Base-by-base conservation (phyloP, 1,284 basidiomycete species). In the Rhizoctonia solani region DNA sequence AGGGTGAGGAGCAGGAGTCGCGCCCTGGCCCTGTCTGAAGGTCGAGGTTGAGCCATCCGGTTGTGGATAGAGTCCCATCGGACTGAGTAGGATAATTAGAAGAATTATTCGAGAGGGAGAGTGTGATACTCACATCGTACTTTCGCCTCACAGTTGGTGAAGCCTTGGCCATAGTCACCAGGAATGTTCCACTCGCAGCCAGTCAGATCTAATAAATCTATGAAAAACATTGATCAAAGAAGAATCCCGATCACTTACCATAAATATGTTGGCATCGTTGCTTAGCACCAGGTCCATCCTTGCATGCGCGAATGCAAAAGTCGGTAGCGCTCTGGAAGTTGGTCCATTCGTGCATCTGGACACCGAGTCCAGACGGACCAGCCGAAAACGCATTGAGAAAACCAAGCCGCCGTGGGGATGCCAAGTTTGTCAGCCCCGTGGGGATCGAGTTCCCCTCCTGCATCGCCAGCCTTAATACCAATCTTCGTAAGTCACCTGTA, bases 261-360 rank as follows among this genome's bases (percentile, higher is more conserved):
- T 77, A 77, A 66, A 79, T 76, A 70, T 79, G 78, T 49, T 78
- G 70, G 65, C 69, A 69, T 34, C 69, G 69, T 46, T 59, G 6
- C 39, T 32, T 52, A 2, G 65, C 50, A 39, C 75, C 74, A 16
- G 73, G 71, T 47, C 75, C 76, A 66, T 75, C 73, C 46, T 71
- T 71, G 68, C 78, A 79, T 13, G 74, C 77, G 58, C 77, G 69
- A 71, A 79, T 72, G 70, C 76, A 79, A 71, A 77, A 79, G 46
- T 74, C 69, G 50, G 72, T 66, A 11, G 61, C 37, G 29, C 61
- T 53, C 68, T 69, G 69, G 61, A 71, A 69, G 59, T 70, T 72
- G 74, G 77, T 77, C 76, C 76, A 77, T 70, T 77, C 76, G 69
- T 77, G 71, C 73, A 73, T 74, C 54, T 75, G 76, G 19, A 63